Conservation (phyloP, 805 yeast species). For the Sugiyamaella chiloensis region DNA sequence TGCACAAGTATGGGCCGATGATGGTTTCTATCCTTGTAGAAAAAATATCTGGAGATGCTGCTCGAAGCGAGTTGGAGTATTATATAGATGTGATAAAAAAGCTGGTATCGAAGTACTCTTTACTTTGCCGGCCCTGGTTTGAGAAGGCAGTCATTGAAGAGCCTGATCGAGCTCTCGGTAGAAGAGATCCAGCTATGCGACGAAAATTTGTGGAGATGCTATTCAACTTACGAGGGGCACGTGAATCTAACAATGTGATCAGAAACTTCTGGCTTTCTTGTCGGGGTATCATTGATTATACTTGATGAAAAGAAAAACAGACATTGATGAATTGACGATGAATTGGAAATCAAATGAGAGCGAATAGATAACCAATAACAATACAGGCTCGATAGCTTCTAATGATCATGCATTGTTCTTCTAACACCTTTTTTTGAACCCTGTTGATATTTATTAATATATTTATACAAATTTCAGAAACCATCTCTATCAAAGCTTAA, state of each 20-base stretch:
- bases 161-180: constrained; percentile 15
- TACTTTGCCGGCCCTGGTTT: constrained; percentile 23
- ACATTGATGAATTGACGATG: background rate
- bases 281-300: constrained; percentile 31
- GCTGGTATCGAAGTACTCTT: constrained; percentile 19
- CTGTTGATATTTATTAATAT: no score
- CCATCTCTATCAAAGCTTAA: constrained; percentile 12
- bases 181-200: constrained; percentile 14
- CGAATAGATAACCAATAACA: constrained; percentile 1
- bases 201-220: constrained; percentile 30
- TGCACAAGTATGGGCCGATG: constrained; percentile 33
- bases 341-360: no score
- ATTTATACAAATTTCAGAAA: constrained; percentile 4
- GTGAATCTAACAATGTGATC: constrained; percentile 28
- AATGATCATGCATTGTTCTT: constrained; percentile 2
- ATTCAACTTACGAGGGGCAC: constrained; percentile 30
- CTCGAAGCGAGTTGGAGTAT: constrained; percentile 44
- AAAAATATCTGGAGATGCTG: constrained; percentile 39
- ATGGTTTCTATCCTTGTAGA: constrained; percentile 38
- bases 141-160: constrained; percentile 15
- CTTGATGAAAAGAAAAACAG: background rate
- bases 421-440: no score
- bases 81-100: constrained; percentile 40
- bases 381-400: background rate
- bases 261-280: constrained; percentile 34